Base-by-base conservation (phyloP, 345 rosid species). In the Hibiscus trionum region DNA sequence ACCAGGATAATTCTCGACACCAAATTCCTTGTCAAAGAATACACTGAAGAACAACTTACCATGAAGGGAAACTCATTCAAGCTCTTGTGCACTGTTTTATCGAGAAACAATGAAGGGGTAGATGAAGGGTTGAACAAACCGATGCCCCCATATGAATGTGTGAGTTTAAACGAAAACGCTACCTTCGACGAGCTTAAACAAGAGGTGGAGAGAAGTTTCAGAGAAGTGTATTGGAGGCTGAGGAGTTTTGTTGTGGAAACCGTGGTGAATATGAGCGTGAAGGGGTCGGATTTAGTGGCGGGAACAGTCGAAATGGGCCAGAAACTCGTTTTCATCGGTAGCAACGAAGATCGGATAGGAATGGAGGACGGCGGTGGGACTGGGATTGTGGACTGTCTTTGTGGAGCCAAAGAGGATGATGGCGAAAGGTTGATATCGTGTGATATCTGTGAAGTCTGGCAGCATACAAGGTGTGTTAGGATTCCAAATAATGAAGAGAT, bases 381-480 rank as follows among this genome's bases (percentile, higher is more conserved):
- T n/a, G 58, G 78, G 12, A 62, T 80, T 24, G 82, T 90, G 10
- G 93, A 88, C 57, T 92, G 96, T 31, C 19, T 72, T 16, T 95
- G 99, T 76, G 97, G 97, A 58, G 81, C 90, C 44, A 78, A 79
- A 71, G 90, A 85, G 8, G 97, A 95, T 62, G 97, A 95, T 57
- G 97, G 93, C 4, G 97, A 92, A 80, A 61, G 97, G 49, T 86
- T 90, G 90, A 73, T 95, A 53, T 74, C 88, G 0, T 91, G 99
- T 71, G 99, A 90, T 69, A 88, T 91, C 1, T 95, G 97, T 72
- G 91, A 92, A 73, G 90, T 89, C 66, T 87, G 97, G 97, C 97
- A 92, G 70, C 97, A 95, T 27, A 87, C 92, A 0, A 77, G 91
- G 73, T 95, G 99, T 71, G 91, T 84, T 78, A 70, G 82, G 49